phyloP scores from a whole-genome alignment of 2,329 filamentous ascomycete species.

The Pseudocercospora crystallina region DNA sequence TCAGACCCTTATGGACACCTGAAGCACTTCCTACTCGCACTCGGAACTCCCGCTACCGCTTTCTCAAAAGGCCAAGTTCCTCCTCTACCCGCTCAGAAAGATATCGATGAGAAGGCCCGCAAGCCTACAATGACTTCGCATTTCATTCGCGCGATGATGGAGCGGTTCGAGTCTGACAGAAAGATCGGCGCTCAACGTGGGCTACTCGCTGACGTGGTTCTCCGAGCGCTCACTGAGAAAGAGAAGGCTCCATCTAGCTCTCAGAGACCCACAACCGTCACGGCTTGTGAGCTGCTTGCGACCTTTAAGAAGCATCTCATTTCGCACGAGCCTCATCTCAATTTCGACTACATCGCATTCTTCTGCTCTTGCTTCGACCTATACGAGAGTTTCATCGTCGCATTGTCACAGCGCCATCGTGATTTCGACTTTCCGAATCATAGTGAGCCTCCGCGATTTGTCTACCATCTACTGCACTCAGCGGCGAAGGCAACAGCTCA shows the following conservation, averaged over 20 bases:
- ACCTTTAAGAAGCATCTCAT: conserved; percentile 1
- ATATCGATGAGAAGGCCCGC: not conserved
- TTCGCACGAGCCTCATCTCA: conserved; percentile 4
- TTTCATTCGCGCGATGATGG: too few relatives aligned
- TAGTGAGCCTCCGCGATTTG: not conserved
- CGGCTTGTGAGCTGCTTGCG: not conserved
- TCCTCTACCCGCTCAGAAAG: not conserved
- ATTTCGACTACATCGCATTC: conserved; percentile 5
- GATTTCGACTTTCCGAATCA: not conserved
- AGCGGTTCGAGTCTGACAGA: not conserved
- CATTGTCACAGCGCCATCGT: not conserved
- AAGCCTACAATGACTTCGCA: too few relatives aligned
- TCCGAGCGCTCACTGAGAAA: not conserved
- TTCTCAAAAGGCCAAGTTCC: not conserved
- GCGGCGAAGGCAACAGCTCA: not conserved
- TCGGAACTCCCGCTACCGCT: not conserved
- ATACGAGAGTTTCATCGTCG: not conserved
- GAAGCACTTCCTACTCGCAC: not conserved
- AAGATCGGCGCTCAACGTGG: not conserved
- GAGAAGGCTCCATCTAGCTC: too few relatives aligned
- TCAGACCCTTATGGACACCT: not conserved
- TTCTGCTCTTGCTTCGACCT: not conserved
- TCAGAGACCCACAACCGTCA: too few relatives aligned
- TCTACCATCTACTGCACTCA: not conserved
- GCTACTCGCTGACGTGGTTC: not conserved